Percentiles rank a stretch among this genome's conserved stretches.
These are phyloP conservation scores for Dictyostelium intermedium DNA, from an alignment of 78 protist genomes.

Conservation along the genomic window DNA sequence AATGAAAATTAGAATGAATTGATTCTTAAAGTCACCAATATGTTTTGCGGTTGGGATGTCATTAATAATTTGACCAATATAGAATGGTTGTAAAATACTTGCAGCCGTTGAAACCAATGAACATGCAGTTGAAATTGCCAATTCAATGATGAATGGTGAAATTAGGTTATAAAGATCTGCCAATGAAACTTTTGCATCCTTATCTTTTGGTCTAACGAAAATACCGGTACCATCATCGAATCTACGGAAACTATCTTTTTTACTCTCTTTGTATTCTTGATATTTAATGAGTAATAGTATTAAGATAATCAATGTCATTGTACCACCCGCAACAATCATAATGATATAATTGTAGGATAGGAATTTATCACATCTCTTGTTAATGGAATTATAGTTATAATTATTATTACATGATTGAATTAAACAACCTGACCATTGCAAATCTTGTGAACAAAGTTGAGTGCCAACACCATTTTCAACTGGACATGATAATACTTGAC, in stretches of 20 bases:
- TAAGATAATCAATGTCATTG: neutral
- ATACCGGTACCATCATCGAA: conserved; percentile 8
- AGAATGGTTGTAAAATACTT: conserved; percentile 57
- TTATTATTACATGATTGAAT: neutral
- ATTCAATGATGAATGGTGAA: conserved; percentile 32
- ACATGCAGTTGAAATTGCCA: conserved; percentile 46
- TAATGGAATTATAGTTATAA: conserved; percentile 32
- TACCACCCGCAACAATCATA: conserved; percentile 75
- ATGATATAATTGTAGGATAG: conserved; percentile 56
- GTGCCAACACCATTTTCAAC: conserved; percentile 51
- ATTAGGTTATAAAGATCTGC: conserved; percentile 50
- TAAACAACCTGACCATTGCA: neutral
- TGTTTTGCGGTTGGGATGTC: conserved; percentile 52
- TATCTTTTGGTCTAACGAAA: neutral
- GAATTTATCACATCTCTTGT: conserved; percentile 18
- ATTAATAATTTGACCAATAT: conserved; percentile 63
- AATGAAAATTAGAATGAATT: conserved; percentile 42
- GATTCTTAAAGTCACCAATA: conserved; percentile 5
- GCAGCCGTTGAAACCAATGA: conserved; percentile 65
- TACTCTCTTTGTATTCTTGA: conserved; percentile 6
- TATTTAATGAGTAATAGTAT: conserved; percentile 23
- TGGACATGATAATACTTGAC: conserved; percentile 18
- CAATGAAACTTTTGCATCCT: conserved; percentile 47
- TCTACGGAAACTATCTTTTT: neutral
- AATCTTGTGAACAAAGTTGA: neutral